Evolutionary conservation across 2,329 filamentous ascomycete genomes (phyloP), one percentile per base, ranked within the genome.

Genomic region (Sodiomyces alkalinus): DNA sequence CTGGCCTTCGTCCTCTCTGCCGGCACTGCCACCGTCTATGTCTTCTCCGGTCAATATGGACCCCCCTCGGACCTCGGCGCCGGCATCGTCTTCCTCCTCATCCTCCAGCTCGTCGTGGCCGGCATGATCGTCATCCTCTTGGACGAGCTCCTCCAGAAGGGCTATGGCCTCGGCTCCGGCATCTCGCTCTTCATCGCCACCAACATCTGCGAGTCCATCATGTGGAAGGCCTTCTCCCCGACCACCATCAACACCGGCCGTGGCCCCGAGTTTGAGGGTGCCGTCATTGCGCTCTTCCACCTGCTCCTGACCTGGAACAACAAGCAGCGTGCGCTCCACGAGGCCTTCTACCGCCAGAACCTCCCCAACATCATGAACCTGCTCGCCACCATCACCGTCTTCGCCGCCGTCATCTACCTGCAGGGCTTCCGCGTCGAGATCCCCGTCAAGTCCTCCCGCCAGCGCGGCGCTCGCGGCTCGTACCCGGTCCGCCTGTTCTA

Each of bases 141-240:
- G 34, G 90, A 98, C 49, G 90, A 98, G 71, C 78, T 98, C 35
- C 79, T 98, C 47, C 92, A 98, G 66, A 98, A 98, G 74, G 90
- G 90, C 43, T 98, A 98, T 51, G 90, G 90, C 59, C 79, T 98
- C 40, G 90, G 90, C 60, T 92, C 82, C 52, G 90, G 90, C 62
- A 98, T 98, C 56, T 96, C 87, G 26, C 80, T 98, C 40, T 98
- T 98, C 72, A 98, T 98, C 53, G 90, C 90, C 43, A 98, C 90
- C 66, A 96, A 96, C 73, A 96, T 98, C 51, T 98, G 90, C 81
- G 90, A 98, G 69, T 94, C 87, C 33, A 98, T 98, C 58, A 80
- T 98, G 64, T 98, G 90, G 90, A 94, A 94, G 72, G 90, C 92
- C 29, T 96, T 98, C 70, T 96, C 87, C 29, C 92, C 92, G 32